Evolutionary conservation across 2,329 filamentous ascomycete species (phyloP), one percentile per base, ranked within the genome.

Genomic region (Emmonsiellopsis sp.): DNA sequence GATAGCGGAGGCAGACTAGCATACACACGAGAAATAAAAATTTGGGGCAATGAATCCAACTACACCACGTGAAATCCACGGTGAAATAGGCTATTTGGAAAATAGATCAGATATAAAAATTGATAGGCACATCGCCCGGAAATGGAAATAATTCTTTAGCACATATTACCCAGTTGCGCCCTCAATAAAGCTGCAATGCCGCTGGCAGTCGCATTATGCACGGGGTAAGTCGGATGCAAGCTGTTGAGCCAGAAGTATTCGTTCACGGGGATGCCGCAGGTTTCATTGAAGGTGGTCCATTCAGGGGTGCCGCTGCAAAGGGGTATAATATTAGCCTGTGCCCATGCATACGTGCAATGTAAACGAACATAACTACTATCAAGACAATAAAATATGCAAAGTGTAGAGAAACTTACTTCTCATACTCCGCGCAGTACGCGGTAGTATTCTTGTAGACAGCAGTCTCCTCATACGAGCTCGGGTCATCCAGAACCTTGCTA

Each of bases 201-300:
- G 13, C 63, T 59, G 1, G 74, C 74, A 2, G 70, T 71, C 6
- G 68, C 71, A 37, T 76, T 71, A 53, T 76, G 72, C 43, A 75
- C 63, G 0, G 73, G 66, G 58, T 69, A 73, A 0, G 74, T 76
- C 34, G 74, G 74, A 61, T 77, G 74, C 57, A 77, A 57, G 9
- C 58, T 57, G 51, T 77, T 75, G 27, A 75, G 63, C 74, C 74
- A 77, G 42, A 76, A 63, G 57, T 76, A 76, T 62, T 76, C 65
- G 55, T 76, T 71, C 13, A 76, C 71, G 0, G 71, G 56, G 42
- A 69, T 60, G 3, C 59, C 58, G 58, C 74, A 77, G 36, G 60
- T 64, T 7, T 56, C 52, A 31, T 44, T 42, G 36, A 54, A 51
- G 17, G 56, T 56, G 34, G 45, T 13, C 50, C 50, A 52, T 9